A percentile compares a stretch with the other conserved stretches of the same genome.
These are phyloP conservation scores for Lophium mytilinum DNA, from an alignment of 495 filamentous ascomycete genomes.

Conservation along the genomic window DNA sequence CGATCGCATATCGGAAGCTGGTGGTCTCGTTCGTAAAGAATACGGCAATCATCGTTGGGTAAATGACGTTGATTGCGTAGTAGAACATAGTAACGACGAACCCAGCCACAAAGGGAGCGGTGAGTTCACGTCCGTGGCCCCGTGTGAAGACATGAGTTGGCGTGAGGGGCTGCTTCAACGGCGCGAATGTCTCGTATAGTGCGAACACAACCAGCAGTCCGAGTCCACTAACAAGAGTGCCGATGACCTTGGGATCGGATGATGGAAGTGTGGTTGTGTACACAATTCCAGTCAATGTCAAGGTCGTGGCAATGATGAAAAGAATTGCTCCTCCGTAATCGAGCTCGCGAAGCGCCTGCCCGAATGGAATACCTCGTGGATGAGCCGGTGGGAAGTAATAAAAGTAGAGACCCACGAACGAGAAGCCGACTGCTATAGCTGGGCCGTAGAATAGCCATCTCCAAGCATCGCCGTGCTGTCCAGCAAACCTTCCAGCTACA, in stretches of 20 bases:
- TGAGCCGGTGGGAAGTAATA: slow-evolving; percentile 28
- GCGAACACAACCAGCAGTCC: slow-evolving; percentile 16
- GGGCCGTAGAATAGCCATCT: slow-evolving; percentile 27
- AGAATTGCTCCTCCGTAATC: slow-evolving; percentile 27
- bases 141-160: slow-evolving; percentile 27
- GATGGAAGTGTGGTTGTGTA: slow-evolving; percentile 22
- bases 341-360: slow-evolving; percentile 24
- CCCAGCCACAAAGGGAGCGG: slow-evolving; percentile 23
- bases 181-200: slow-evolving; percentile 20
- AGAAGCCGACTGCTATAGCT: slow-evolving; percentile 19
- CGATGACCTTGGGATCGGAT: slow-evolving; percentile 27
- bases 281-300: slow-evolving; percentile 25
- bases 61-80: slow-evolving; percentile 27
- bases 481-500: slow-evolving; percentile 27
- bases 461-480: slow-evolving; percentile 23
- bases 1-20: slow-evolving; percentile 20
- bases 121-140: slow-evolving; percentile 25
- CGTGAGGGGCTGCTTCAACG: slow-evolving; percentile 26
- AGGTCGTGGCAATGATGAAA: slow-evolving; percentile 20
- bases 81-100: slow-evolving; percentile 31
- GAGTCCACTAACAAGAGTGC: slow-evolving; percentile 21
- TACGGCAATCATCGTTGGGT: slow-evolving; percentile 22
- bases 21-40: slow-evolving; percentile 26
- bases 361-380: slow-evolving; percentile 24
- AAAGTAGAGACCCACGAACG: slow-evolving; percentile 26